phyloP scores from a whole-genome alignment of 2,329 filamentous ascomycete genomes.

The Paraphoma sp. region DNA sequence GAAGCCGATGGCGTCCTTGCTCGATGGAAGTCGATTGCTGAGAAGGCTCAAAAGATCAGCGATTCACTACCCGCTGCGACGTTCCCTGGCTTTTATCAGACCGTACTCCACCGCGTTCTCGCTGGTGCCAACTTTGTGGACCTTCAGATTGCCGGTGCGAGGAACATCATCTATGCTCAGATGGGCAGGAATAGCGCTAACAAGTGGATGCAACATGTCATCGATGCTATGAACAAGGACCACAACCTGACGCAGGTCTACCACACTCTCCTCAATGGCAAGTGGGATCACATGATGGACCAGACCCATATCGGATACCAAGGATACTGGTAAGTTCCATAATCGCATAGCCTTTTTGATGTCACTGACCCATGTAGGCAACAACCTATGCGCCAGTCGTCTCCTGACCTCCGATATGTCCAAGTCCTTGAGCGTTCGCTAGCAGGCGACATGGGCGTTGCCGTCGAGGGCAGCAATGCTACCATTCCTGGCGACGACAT shows the following conservation, averaged over 20 bases:
- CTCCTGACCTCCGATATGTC: constrained; percentile 67
- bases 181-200: constrained; percentile 50
- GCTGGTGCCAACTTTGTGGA: constrained; percentile 65
- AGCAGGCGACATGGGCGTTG: constrained; percentile 68
- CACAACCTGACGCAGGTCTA: constrained; percentile 45
- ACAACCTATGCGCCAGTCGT: constrained; percentile 73
- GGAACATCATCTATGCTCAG: constrained; percentile 45
- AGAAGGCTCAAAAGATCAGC: constrained; percentile 63
- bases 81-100: constrained; percentile 68
- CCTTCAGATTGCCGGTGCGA: constrained; percentile 48
- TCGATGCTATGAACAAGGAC: constrained; percentile 47
- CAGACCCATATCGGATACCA: constrained; percentile 51
- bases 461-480: constrained; percentile 70
- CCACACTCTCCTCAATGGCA: constrained; percentile 44
- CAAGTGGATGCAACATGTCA: constrained; percentile 42
- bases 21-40: constrained; percentile 62
- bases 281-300: constrained; percentile 51
- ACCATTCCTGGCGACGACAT: constrained; percentile 71
- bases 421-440: constrained; percentile 64
- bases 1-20: constrained; percentile 66
- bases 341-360: not conserved
- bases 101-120: constrained; percentile 66
- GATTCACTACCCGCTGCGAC: constrained; percentile 58
- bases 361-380: constrained; percentile 56
- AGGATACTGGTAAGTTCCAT: constrained; percentile 51